Conservation (phyloP, 176 grass and related monocot species). For the Dactylis glomerata region DNA sequence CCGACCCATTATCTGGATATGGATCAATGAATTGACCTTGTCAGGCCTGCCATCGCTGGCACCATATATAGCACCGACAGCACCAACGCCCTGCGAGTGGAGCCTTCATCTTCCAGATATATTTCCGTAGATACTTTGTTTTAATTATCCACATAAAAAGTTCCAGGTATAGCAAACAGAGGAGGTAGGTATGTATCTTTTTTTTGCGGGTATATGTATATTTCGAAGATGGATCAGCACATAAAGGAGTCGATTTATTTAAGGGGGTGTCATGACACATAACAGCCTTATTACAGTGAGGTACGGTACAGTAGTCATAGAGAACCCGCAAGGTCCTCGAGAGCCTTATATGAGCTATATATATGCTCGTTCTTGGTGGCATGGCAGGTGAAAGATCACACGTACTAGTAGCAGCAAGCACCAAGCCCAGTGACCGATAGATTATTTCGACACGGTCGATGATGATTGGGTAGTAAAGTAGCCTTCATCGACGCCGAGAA, state of each 20-base stretch:
- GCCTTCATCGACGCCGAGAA: neutral
- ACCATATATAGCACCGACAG: too few species aligned
- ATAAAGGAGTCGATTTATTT: neutral
- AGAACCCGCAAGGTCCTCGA: neutral
- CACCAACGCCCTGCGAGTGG: too few species aligned
- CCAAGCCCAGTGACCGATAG: neutral
- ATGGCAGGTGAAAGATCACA: neutral
- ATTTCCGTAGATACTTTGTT: too few species aligned
- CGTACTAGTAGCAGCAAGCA: neutral
- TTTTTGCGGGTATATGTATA: too few species aligned
- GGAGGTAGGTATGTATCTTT: too few species aligned
- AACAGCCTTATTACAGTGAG: conserved; percentile 27
- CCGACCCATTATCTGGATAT: too few species aligned
- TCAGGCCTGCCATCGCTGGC: too few species aligned
- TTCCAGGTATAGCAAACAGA: too few species aligned
- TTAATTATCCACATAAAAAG: too few species aligned
- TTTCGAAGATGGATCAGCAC: neutral
- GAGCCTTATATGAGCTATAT: neutral
- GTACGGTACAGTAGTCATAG: neutral
- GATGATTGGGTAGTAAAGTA: neutral
- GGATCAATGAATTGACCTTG: too few species aligned
- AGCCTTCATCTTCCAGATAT: too few species aligned
- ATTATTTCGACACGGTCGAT: neutral
- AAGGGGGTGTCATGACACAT: neutral
- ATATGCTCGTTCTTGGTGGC: neutral